Evolutionary conservation across 257 asterid species (phyloP).

Genomic region (Nicotiana otophora): DNA sequence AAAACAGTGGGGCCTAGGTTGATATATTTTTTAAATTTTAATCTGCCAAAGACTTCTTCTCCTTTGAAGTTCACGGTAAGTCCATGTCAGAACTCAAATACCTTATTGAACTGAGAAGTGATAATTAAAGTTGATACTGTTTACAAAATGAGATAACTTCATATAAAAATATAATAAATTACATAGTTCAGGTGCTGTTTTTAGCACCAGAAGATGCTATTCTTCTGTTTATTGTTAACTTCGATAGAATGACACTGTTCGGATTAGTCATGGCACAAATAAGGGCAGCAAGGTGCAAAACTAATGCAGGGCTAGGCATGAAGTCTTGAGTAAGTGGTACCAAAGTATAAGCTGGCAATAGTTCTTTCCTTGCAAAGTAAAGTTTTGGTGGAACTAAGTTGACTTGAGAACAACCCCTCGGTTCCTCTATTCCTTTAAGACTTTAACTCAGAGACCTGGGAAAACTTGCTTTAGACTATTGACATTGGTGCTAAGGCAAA

Average conservation of each 20-base stretch:
- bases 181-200: background rate
- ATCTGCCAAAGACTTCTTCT: background rate
- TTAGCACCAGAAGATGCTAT: background rate
- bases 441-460: too few species aligned
- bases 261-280: background rate
- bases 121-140: background rate
- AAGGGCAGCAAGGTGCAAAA: background rate
- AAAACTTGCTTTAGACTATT: background rate
- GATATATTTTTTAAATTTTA: background rate
- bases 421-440: too few species aligned
- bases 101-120: background rate
- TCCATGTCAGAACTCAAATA: background rate
- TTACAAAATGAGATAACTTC: background rate
- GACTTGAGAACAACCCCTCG: too few species aligned
- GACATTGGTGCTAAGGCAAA: background rate
- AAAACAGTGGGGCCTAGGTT: background rate
- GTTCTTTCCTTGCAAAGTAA: background rate
- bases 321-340: background rate
- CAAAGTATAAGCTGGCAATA: background rate
- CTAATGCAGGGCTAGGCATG: background rate
- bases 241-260: background rate
- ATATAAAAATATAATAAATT: background rate
- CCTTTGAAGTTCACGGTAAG: background rate
- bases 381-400: background rate
- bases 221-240: background rate